Base-by-base conservation (phyloP, 192 early-diverging fungal species). In the Podila clonocystis region DNA sequence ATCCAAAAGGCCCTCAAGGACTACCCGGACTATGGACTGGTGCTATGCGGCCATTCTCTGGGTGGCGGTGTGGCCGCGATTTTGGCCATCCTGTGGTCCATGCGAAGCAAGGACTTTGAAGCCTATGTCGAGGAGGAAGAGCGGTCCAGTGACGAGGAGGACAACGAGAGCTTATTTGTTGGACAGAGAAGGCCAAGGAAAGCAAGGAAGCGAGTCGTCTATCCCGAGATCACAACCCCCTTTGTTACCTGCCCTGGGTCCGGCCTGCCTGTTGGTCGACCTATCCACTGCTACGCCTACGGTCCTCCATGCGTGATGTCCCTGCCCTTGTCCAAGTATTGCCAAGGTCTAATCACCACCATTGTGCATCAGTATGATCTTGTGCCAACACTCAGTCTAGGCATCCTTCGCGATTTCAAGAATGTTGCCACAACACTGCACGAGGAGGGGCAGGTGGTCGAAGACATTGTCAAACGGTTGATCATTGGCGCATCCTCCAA, bases 21-120 rank as follows among this genome's bases (percentile, higher is more conserved):
- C 26, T 90, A 94, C 65, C 93, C 93, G 9, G 89, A 91, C 50
- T 98, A 98, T 72, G 90, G 91, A 3, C 76, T 98, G 58, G 89
- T 97, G 4, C 71, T 98, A 15, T 95, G 93, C 12, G 96, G 96
- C 13, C 96, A 98, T 82, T 94, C 92, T 15, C 75, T 98, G 24
- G 96, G 96, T 55, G 95, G 92, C 31, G 96, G 95, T 3, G 93
- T 98, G 5, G 96, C 95, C 0, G 86, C 93, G 0, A 72, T 96
- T 22, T 78, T 98, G 6, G 86, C 92, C 7, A 84, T 97, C 12
- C 69, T 95, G 9, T 98, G 95, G 96, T 72, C 76, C 11, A 79
- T 72, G 70, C 71, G 68, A 65, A 89, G 90, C 31, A 86, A 91
- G 38, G 78, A 84, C 15, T 61, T 77, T 49, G 78, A 83, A 13